A percentile compares a stretch with the other conserved stretches of the same genome.
These are phyloP conservation scores for Diplodia corticola DNA, from an alignment of 2,329 filamentous ascomycete genomes.

Conservation along the genomic window DNA sequence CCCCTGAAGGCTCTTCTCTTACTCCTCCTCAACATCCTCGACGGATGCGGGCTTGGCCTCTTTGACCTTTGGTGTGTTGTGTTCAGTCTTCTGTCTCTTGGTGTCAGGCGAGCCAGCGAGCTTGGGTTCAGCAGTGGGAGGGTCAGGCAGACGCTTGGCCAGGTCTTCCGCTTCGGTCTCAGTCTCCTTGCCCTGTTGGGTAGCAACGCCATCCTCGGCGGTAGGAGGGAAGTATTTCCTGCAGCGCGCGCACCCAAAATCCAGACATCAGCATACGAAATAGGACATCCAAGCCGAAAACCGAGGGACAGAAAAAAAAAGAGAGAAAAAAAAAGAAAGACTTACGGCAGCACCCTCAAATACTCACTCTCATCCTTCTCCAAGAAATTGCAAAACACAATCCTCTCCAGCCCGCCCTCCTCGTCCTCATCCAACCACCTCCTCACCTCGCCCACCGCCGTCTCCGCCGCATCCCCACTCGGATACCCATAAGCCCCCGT, in stretches of 20 bases:
- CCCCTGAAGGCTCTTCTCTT: neutral
- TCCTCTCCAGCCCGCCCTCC: conserved; percentile 55
- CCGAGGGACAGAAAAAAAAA: too few relatives aligned
- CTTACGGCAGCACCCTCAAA: conserved; percentile 70
- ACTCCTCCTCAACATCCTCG: conserved; percentile 24
- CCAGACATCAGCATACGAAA: conserved; percentile 16
- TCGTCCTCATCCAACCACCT: conserved; percentile 51
- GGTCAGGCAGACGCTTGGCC: conserved; percentile 49
- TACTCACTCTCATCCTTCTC: conserved; percentile 77
- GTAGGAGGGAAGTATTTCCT: conserved; percentile 41
- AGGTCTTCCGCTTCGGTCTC: conserved; percentile 35
- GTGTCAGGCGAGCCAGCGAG: conserved; percentile 45
- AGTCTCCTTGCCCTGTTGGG: conserved; percentile 31
- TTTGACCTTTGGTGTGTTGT: conserved; percentile 37
- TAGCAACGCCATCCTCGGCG: neutral
- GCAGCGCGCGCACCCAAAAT: neutral
- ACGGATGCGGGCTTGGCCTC: conserved; percentile 26
- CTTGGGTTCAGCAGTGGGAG: conserved; percentile 50
- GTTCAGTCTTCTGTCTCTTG: conserved; percentile 50
- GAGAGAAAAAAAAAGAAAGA: conserved; percentile 30
- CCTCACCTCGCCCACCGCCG: conserved; percentile 64
- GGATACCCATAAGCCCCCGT: conserved; percentile 92
- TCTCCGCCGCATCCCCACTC: conserved; percentile 66
- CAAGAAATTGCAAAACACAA: conserved; percentile 85
- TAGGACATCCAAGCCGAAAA: too few relatives aligned